Evolutionary conservation across 495 filamentous ascomycete genomes (phyloP).

Genomic region (Schizothecium vesticola): DNA sequence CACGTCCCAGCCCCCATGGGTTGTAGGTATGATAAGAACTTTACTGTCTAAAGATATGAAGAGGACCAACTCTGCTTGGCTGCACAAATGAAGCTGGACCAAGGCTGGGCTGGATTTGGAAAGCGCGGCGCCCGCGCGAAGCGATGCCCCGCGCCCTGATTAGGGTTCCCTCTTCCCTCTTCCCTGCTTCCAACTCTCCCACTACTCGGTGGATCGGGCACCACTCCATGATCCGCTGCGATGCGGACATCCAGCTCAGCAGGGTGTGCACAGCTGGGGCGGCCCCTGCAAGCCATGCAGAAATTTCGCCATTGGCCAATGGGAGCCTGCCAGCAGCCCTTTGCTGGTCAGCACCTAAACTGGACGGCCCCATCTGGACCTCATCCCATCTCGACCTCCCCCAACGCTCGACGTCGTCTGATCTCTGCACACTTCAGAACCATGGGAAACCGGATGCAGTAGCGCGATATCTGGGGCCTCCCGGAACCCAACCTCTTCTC

Average conservation of each 20-base stretch:
- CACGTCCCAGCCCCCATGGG: not conserved
- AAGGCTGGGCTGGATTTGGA: not conserved
- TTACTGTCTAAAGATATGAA: too few species aligned
- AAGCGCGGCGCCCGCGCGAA: not conserved
- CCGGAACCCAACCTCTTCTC: not conserved
- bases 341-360: slow-evolving; percentile 2
- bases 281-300: slow-evolving; percentile 6
- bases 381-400: not conserved
- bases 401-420: not conserved
- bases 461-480: not conserved
- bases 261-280: slow-evolving; percentile 15
- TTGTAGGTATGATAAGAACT: not conserved
- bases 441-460: slow-evolving; percentile 7
- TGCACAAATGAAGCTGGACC: not conserved
- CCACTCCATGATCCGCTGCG: not conserved
- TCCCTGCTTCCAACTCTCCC: too few species aligned
- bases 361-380: not conserved
- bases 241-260: slow-evolving; percentile 5
- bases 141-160: slow-evolving; percentile 3
- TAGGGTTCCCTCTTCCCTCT: not conserved
- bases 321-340: slow-evolving; percentile 10
- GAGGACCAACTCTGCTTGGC: not conserved
- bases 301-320: slow-evolving; percentile 20
- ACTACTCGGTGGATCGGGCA: not conserved
- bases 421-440: not conserved